Percentiles rank a stretch among this genome's conserved stretches.
These are phyloP conservation scores for Aspergillus nidulans DNA, from an alignment of 495 filamentous ascomycete species.

Conservation along the genomic window DNA sequence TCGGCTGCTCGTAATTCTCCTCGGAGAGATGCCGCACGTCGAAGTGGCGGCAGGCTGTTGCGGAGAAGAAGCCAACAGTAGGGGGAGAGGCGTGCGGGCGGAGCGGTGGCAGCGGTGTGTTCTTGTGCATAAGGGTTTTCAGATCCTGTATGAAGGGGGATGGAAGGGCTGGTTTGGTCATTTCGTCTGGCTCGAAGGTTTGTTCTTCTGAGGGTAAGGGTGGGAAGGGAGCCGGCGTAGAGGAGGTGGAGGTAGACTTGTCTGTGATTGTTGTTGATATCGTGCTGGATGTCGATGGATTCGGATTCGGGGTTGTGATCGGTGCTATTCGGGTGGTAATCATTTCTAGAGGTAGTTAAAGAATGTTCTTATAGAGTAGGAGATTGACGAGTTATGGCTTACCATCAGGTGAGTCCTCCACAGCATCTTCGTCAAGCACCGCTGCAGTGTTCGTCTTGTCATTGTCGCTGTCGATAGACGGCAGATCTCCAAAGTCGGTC, in stretches of 20 bases:
- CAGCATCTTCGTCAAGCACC: neutral
- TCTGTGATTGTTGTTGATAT: neutral
- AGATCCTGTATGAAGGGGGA: slow-evolving; percentile 8
- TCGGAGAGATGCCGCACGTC: slow-evolving; percentile 14
- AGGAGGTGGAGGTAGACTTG: neutral
- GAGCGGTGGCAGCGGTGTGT: neutral
- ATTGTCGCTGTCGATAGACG: neutral
- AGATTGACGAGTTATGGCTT: neutral
- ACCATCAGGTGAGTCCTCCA: slow-evolving; percentile 1
- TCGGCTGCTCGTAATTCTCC: slow-evolving; percentile 23
- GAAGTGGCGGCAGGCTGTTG: slow-evolving; percentile 10
- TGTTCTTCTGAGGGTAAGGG: neutral
- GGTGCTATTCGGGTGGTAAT: neutral
- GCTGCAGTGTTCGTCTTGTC: no score
- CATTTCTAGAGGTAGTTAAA: neutral
- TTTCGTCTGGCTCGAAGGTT: no score
- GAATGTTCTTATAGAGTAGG: neutral
- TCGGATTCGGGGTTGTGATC: neutral
- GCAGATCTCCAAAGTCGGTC: neutral
- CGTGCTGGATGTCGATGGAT: neutral
- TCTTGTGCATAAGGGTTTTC: slow-evolving; percentile 10
- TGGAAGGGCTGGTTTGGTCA: neutral
- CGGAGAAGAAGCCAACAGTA: slow-evolving; percentile 8
- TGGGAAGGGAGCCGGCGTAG: neutral
- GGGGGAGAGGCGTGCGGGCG: neutral